These are phyloP conservation scores for Crataegus laevigata DNA, from an alignment of 306 rosid genomes.

Conservation along the genomic window DNA sequence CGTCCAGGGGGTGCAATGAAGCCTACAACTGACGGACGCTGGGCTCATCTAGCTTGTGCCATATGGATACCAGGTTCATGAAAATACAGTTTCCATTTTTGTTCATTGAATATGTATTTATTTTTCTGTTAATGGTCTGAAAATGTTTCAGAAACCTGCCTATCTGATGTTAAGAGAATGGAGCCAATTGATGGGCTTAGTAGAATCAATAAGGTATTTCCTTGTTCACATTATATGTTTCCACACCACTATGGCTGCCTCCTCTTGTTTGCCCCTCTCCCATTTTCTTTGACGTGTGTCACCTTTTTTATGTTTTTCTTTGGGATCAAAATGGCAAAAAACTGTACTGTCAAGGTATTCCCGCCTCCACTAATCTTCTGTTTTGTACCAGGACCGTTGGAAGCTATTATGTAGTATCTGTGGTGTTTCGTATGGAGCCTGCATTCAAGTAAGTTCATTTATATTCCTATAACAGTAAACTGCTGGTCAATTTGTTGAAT, in stretches of 20 bases:
- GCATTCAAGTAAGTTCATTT: constrained; percentile 79
- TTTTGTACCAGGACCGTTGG: constrained; percentile 87
- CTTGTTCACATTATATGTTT: neutral
- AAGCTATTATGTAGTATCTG: constrained; percentile 94
- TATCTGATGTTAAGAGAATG: constrained; percentile 93
- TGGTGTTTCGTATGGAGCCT: constrained; percentile 93
- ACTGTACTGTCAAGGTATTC: neutral
- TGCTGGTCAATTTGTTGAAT: constrained; percentile 8
- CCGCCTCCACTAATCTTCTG: constrained; percentile 1
- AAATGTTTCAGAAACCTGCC: constrained; percentile 78
- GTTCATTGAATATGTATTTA: neutral
- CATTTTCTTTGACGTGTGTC: neutral
- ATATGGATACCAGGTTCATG: constrained; percentile 98
- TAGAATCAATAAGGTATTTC: constrained; percentile 76
- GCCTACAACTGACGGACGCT: constrained; percentile 95
- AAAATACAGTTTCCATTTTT: constrained; percentile 14
- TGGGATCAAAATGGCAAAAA: neutral
- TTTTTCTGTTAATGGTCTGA: constrained; percentile 16
- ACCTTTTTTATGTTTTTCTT: neutral
- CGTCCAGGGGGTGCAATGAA: constrained; percentile 96
- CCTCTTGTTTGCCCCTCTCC: neutral
- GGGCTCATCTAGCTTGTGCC: constrained; percentile 99
- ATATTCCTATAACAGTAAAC: constrained; percentile 8
- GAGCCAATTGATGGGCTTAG: constrained; percentile 93
- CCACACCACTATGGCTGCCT: neutral